Base-by-base conservation (phyloP, 2,329 filamentous ascomycete genomes). In the Westerdykella ornata region DNA sequence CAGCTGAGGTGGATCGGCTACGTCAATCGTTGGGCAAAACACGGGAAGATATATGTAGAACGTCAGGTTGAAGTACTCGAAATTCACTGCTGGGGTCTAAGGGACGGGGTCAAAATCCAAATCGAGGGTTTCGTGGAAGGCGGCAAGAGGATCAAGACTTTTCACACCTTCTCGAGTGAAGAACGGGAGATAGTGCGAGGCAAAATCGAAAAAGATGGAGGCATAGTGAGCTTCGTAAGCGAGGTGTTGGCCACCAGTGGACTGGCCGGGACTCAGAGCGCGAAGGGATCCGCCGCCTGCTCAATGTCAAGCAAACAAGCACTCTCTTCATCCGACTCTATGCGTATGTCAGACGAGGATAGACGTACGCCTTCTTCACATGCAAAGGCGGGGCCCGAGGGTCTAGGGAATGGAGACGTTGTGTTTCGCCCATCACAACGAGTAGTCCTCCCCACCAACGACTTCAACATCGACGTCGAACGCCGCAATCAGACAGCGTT, bases 401-500 rank as follows among this genome's bases (percentile, higher is more conserved):
- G 81, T 51, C 68, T 75, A 0, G 81, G 80, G 20, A 63, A 52
- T 4, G 81, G 84, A 18, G 82, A 83, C 2, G 84, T 94, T 31
- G 81, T 96, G 19, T 85, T 96, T 58, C 82, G 80, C 33, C 88
- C 92, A 0, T 67, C 70, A 0, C 70, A 72, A 3, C 81, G 81
- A 0, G 71, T 97, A 4, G 75, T 82, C 6, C 67, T 97, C 1
- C 80, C 84, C 1, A 85, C 82, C 35, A 88, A 84, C 62, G 92
- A 97, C 59, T 76, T 97, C 52, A 95, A 94, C 62, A 85, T 97
- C 50, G 82, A 88, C 37, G 80, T 96, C 17, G 89, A 97, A 68
- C 79, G 88, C 6, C 81, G 89, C 28, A 94, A 88, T 66, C 85
- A 83, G 56, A 81, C 85, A 1, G 77, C 78, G 4, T 85, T 85